Conservation (phyloP, 2,329 filamentous ascomycete genomes). For the Aspergillus hiratsukae region DNA sequence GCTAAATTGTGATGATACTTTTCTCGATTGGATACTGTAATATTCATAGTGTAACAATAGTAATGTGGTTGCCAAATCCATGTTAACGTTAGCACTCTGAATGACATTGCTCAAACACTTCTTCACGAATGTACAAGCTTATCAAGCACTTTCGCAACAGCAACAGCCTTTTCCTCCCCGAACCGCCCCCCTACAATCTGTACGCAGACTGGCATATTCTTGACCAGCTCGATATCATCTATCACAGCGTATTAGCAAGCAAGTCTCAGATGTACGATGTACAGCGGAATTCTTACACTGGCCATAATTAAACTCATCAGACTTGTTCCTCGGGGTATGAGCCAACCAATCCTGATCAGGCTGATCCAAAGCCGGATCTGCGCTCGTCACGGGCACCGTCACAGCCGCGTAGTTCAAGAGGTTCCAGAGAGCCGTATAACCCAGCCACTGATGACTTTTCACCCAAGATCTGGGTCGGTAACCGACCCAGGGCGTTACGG, state of each 20-base stretch:
- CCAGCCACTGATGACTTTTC: constrained; percentile 28
- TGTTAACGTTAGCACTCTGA: too few relatives aligned
- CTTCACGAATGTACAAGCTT: constrained; percentile 6
- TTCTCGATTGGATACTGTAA: not conserved
- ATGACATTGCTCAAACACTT: not conserved
- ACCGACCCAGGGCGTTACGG: constrained; percentile 25
- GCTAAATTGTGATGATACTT: constrained; percentile 20
- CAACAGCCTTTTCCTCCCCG: constrained; percentile 30
- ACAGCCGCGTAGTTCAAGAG: constrained; percentile 32
- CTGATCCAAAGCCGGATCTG: constrained; percentile 32
- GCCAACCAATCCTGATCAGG: constrained; percentile 32
- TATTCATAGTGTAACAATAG: constrained; percentile 10
- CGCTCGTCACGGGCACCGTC: constrained; percentile 39
- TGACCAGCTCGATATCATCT: constrained; percentile 29
- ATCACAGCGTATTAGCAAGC: not conserved
- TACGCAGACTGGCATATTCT: constrained; percentile 29
- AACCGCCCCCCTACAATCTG: constrained; percentile 32
- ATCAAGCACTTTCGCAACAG: constrained; percentile 28
- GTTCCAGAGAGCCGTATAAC: constrained; percentile 35
- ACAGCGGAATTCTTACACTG: constrained; percentile 13
- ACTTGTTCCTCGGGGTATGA: constrained; percentile 38
- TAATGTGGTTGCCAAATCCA: constrained; percentile 1
- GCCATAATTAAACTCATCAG: constrained; percentile 46
- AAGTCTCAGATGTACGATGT: not conserved
- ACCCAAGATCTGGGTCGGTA: constrained; percentile 28